phyloP scores from a whole-genome alignment of 345 rosid species.

The Rhizophora mangle region DNA sequence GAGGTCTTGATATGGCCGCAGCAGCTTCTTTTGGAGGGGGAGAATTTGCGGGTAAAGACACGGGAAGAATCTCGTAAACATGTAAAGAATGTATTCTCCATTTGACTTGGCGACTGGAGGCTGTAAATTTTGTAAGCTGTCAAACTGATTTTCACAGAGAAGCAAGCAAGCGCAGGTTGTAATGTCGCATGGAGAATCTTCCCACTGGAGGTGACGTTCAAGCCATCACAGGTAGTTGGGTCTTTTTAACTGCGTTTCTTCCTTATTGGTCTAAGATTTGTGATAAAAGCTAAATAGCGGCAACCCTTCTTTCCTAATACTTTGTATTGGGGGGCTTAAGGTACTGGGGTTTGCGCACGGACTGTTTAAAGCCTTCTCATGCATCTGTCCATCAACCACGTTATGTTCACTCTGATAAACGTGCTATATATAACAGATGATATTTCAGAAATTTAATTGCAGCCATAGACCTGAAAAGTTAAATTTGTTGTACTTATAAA shows the following conservation, averaged over 20 bases:
- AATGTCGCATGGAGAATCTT: slow-evolving; percentile 3
- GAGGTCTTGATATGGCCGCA: slow-evolving; percentile 53
- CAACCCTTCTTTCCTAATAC: not conserved
- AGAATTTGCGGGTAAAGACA: slow-evolving; percentile 63
- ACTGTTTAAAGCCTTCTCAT: not conserved
- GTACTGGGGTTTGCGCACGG: not conserved
- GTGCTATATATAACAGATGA: not conserved
- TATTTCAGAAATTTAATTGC: not conserved
- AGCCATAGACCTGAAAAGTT: not conserved
- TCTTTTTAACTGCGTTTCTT: slow-evolving; percentile 18
- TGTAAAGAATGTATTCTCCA: not conserved
- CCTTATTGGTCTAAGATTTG: slow-evolving; percentile 13
- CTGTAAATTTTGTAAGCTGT: slow-evolving; percentile 5
- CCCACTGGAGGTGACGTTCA: slow-evolving; percentile 5
- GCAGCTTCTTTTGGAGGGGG: slow-evolving; percentile 47
- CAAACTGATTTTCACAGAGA: not conserved
- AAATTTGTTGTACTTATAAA: not conserved
- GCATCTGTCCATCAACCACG: not conserved
- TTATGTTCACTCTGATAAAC: not conserved
- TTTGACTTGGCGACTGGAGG: not conserved
- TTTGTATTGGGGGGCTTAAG: slow-evolving; percentile 3
- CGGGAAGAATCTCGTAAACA: slow-evolving; percentile 54
- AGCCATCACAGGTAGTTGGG: slow-evolving; percentile 18
- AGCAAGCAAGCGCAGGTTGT: not conserved
- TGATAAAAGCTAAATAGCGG: slow-evolving; percentile 5